Evolutionary conservation across 148 eudicot genomes (phyloP), one percentile per base, ranked within the genome.

Genomic region (Spergularia marina): DNA sequence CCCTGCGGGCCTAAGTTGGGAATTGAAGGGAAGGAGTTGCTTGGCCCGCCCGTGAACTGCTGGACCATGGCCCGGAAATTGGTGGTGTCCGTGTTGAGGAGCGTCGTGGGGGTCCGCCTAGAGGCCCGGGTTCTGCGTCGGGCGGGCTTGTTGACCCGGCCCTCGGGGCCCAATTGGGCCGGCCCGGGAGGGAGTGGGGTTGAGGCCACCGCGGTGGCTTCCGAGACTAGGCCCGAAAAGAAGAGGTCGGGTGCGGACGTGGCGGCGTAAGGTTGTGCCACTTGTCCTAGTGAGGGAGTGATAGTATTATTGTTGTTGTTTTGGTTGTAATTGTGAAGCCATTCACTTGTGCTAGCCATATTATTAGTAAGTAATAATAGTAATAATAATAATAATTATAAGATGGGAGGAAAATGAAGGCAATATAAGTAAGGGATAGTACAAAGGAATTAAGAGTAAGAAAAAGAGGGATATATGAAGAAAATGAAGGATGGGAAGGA

Each of bases 1-100:
- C 63, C 70, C 5, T 64, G 81, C 44, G 49, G 76, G 55, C 76
- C 49, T 4, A 69, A 52, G 40, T 63, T 55, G 40, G 53, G 16
- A 5, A 60, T 16, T 1, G 77, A 15, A 14, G 71, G 54, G 16
- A 73, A 77, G 13, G 73, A 4, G 44, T 6, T 61, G 60, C 71
- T 47, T 0, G 84, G 81, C 30, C 90, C 92, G 53, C 95, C 95
- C 14, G 95, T 90, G 89, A 85, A 90, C 57, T 85, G 87, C 63
- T 90, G 95, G 65, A 90, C 95, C 92, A 88, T 90, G 80, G 95
- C 92, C 9, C 95, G 85, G 76, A 90, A 90, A 79, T 90, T 90
- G 70, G 89, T 30, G 34, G 95, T 71, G 60, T 90, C 92, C 11
- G 95, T 90, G 78, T 80, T 88, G 68, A 90, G 87, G 12, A 88